Evolutionary conservation across 352 stramenopile species (phyloP), one percentile per base, ranked within the genome.

Genomic region (Blastocystis sp.): DNA sequence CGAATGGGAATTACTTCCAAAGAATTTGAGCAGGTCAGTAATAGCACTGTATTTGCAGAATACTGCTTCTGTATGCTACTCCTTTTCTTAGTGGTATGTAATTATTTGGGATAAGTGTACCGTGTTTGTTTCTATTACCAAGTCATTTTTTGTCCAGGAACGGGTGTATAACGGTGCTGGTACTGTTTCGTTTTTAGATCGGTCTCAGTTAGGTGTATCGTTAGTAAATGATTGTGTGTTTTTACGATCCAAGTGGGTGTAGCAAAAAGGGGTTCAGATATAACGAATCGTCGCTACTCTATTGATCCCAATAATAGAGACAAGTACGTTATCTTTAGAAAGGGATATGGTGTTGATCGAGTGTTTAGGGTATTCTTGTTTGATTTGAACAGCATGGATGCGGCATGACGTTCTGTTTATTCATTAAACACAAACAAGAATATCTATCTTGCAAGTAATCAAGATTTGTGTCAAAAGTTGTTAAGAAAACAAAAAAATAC

Each of bases 51-150:
- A 70, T 88, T 88, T 39, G 76, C 47, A 68, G 76, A 88, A 47
- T 88, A 88, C 43, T 76, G 59, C 43, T 88, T 88, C 76, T 88
- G 76, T 70, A 88, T 88, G 76, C 76, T 88, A 50, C 76, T 88
- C 50, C 64, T 88, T 39, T 88, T 76, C 64, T 88, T 88, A 47
- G 76, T 88, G 16, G 76, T 76, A 20, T 76, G 39, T 88, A 88
- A 88, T 39, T 88, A 76, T 88, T 62, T 88, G 76, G 76, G 76
- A 55, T 88, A 88, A 69, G 26, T 62, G 20, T 68, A 39, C n/a
- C 3, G 11, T 37, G 59, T 68, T 68, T 68, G 59, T 68, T 68
- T 24, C 5, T 37, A 30, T 37, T 30, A 2, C 26, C 11, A 30
- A 68, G 59, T 37, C 59, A 68, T 16, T 24, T 30, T 37, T 16